phyloP scores from a whole-genome alignment of 768 basidiomycete species.

The Amyloporia xantha region DNA sequence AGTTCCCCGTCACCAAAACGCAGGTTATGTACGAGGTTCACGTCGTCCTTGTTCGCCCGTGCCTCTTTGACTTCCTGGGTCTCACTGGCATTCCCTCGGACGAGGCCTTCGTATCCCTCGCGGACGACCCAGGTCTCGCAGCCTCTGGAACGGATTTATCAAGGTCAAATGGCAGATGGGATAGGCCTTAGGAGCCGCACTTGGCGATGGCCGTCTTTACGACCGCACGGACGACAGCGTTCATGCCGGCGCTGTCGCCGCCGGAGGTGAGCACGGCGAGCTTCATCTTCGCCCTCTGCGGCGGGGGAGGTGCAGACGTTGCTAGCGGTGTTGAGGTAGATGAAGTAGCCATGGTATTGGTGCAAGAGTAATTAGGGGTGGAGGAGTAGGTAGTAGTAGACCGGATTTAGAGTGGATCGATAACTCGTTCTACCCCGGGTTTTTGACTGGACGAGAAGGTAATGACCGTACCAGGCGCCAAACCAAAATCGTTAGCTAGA shows the following conservation, averaged over 20 bases:
- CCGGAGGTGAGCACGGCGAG: conserved; percentile 93
- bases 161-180: conserved; percentile 4
- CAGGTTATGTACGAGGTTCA: conserved; percentile 57
- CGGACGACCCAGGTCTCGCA: conserved; percentile 96
- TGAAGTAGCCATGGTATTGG: background rate
- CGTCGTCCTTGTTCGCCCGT: conserved; percentile 17
- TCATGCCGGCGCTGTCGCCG: conserved; percentile 98
- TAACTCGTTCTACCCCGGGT: conserved; percentile 1
- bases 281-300: conserved; percentile 48
- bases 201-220: conserved; percentile 90
- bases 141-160: conserved; percentile 47
- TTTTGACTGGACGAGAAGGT: conserved; percentile 1
- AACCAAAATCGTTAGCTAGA: background rate
- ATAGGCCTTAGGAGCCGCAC: conserved; percentile 36
- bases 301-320: background rate
- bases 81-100: conserved; percentile 71
- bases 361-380: background rate
- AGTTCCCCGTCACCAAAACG: conserved; percentile 79
- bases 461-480: conserved; percentile 3
- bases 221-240: conserved; percentile 88
- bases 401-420: conserved; percentile 7
- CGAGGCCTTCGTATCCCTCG: conserved; percentile 97
- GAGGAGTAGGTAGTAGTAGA: background rate
- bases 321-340: background rate
- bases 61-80: conserved; percentile 18